Conservation (phyloP, 1,284 basidiomycete species). For the Rhodotorula sp. region DNA sequence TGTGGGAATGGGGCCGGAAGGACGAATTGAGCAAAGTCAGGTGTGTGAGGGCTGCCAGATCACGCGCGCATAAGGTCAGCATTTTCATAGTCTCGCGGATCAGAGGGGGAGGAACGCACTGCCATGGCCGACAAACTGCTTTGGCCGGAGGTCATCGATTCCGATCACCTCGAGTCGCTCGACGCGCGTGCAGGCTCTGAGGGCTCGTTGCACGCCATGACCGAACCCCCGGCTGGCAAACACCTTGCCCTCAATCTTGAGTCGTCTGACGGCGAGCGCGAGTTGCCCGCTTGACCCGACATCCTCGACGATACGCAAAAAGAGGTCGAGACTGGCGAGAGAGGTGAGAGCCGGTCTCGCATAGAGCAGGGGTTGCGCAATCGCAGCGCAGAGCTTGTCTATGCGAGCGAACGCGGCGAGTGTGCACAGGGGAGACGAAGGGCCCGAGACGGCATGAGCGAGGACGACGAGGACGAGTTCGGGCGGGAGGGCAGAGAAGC, state of each 20-base stretch:
- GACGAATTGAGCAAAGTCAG: constrained; percentile 25
- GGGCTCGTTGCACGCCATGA: background rate
- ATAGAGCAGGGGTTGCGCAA: constrained; percentile 10
- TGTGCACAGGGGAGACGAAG: background rate
- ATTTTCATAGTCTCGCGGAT: too few species aligned
- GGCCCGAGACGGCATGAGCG: background rate
- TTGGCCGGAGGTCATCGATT: constrained; percentile 30
- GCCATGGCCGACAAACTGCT: constrained; percentile 18
- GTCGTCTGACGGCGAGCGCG: background rate
- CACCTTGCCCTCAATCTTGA: constrained; percentile 14
- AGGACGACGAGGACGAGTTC: constrained; percentile 25
- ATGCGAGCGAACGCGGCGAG: constrained; percentile 16
- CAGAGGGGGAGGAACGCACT: background rate
- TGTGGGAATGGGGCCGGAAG: constrained; percentile 25
- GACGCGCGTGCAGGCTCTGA: background rate
- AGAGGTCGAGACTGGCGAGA: constrained; percentile 13
- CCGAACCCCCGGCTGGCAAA: constrained; percentile 28
- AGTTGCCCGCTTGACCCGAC: too few species aligned
- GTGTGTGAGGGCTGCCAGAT: constrained; percentile 8
- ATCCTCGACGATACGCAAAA: background rate
- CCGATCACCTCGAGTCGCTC: constrained; percentile 16
- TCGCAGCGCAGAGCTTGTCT: background rate
- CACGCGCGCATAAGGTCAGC: too few species aligned
- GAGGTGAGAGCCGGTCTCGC: background rate
- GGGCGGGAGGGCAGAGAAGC: constrained; percentile 12